Conservation (phyloP, 2,329 filamentous ascomycete species). For the Cadophora malorum region DNA sequence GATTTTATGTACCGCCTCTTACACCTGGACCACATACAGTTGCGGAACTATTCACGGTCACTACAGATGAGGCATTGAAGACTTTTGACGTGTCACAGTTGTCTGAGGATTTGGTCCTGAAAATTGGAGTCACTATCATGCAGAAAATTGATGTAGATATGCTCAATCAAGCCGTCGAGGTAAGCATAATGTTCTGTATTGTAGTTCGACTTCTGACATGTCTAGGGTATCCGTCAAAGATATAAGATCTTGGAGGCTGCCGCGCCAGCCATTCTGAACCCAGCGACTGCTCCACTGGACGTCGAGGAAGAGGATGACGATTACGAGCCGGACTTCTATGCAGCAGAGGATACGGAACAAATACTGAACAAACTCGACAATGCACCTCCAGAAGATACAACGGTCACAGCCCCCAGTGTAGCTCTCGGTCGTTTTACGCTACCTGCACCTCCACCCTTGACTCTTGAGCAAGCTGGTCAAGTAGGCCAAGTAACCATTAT, state of each 20-base stretch:
- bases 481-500: conserved; percentile 77
- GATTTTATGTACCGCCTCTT: conserved; percentile 64
- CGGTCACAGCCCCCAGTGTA: conserved; percentile 54
- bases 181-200: conserved; percentile 49
- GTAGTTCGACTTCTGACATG: conserved; percentile 5
- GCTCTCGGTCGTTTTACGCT: conserved; percentile 78
- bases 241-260: conserved; percentile 44
- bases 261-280: conserved; percentile 51
- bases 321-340: conserved; percentile 85
- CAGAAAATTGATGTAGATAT: conserved; percentile 71
- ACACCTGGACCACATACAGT: conserved; percentile 78
- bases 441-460: conserved; percentile 76
- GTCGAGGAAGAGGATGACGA: conserved; percentile 86
- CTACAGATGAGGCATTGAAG: conserved; percentile 73
- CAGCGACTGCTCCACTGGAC: conserved; percentile 65
- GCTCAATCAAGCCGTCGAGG: conserved; percentile 76
- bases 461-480: conserved; percentile 72
- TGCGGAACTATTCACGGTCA: conserved; percentile 86
- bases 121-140: conserved; percentile 82
- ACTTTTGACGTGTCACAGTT: conserved; percentile 85
- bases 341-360: conserved; percentile 76
- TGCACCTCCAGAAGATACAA: conserved; percentile 62
- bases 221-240: conserved; percentile 59
- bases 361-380: conserved; percentile 79
- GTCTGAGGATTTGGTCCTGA: conserved; percentile 75